Evolutionary conservation across 805 yeast genomes (phyloP).

Genomic region (Candida tammaniensis): DNA sequence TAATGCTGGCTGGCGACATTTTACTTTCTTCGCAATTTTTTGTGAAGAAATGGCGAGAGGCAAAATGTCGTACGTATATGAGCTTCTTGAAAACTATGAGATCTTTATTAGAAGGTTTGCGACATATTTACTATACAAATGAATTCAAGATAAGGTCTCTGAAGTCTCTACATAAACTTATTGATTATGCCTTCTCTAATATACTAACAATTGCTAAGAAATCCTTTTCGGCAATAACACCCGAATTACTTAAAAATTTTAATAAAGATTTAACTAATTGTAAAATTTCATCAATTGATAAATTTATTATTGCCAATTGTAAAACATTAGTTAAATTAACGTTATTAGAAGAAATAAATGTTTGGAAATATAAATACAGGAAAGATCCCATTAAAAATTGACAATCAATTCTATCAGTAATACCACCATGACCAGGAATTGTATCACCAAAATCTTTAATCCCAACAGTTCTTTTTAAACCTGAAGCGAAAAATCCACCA

Average conservation of each 20-base stretch:
- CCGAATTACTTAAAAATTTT: constrained; percentile 45
- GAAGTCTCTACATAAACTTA: too few species aligned
- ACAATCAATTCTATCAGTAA: constrained; percentile 96
- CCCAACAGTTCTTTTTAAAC: constrained; percentile 94
- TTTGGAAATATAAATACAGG: constrained; percentile 86
- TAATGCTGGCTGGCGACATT: too few species aligned
- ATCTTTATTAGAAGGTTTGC: too few species aligned
- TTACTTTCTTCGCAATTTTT: too few species aligned
- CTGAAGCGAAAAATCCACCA: constrained; percentile 97
- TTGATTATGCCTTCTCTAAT: constrained; percentile 30
- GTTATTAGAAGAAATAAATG: constrained; percentile 75
- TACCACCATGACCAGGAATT: constrained; percentile 98
- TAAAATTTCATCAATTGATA: constrained; percentile 62
- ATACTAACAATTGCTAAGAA: constrained; percentile 26
- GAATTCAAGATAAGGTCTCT: too few species aligned
- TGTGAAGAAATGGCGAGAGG: too few species aligned
- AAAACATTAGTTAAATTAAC: constrained; percentile 71
- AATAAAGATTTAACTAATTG: constrained; percentile 59
- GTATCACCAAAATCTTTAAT: constrained; percentile 98
- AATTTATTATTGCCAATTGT: constrained; percentile 71
- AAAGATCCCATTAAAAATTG: constrained; percentile 98
- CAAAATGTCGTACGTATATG: too few species aligned
- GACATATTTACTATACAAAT: too few species aligned
- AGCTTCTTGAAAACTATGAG: too few species aligned
- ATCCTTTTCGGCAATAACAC: constrained; percentile 26